A percentile compares a stretch with the other conserved stretches of the same genome.
These are phyloP conservation scores for Fusarium penzigii DNA, from an alignment of 2,329 filamentous ascomycete species.

Conservation along the genomic window DNA sequence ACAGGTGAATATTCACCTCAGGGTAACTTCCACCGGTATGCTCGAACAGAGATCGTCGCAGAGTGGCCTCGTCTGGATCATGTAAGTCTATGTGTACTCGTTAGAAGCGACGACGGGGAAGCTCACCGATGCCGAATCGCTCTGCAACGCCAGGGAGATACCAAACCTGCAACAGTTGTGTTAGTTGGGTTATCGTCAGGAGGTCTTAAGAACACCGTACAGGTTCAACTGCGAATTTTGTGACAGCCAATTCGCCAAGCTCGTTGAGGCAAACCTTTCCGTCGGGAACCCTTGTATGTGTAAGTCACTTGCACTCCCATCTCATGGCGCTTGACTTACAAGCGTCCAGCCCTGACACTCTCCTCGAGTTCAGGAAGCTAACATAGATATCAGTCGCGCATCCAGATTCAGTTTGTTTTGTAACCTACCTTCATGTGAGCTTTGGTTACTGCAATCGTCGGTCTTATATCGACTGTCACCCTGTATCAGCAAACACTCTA, in stretches of 20 bases:
- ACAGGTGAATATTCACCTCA: constrained; percentile 51
- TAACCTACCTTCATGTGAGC: constrained; percentile 78
- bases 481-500: constrained; percentile 6
- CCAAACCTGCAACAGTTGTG: constrained; percentile 56
- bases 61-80: constrained; percentile 71
- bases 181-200: constrained; percentile 2
- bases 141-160: constrained; percentile 86
- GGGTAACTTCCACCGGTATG: constrained; percentile 96
- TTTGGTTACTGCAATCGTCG: constrained; percentile 88
- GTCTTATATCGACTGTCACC: constrained; percentile 71
- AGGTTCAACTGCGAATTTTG: constrained; percentile 95
- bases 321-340: constrained; percentile 46
- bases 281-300: constrained; percentile 57
- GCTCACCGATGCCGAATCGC: constrained; percentile 79
- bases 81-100: constrained; percentile 26
- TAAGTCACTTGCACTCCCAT: constrained; percentile 12
- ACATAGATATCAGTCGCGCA: constrained; percentile 1
- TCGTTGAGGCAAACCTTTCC: constrained; percentile 88
- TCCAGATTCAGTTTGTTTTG: not conserved
- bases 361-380: constrained; percentile 88
- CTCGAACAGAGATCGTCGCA: constrained; percentile 88
- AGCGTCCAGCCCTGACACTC: constrained; percentile 75
- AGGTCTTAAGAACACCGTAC: constrained; percentile 48
- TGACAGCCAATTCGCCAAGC: constrained; percentile 86
- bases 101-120: not conserved